These are phyloP conservation scores for Mucor racemosus DNA, from an alignment of 371 early-diverging fungal genomes.

Conservation along the genomic window DNA sequence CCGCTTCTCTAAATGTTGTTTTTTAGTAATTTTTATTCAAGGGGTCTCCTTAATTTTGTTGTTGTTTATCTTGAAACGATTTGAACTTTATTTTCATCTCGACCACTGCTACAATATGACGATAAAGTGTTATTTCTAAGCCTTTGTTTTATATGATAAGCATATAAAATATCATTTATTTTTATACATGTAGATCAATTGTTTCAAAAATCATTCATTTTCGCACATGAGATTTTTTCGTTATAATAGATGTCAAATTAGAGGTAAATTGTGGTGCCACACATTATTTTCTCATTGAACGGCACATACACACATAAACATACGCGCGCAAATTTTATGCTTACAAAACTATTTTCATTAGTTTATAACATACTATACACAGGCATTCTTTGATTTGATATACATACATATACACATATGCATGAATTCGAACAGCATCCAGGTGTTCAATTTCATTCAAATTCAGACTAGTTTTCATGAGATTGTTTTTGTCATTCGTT, in stretches of 20 bases:
- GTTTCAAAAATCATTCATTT: neutral
- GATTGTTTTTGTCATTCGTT: too few relatives aligned
- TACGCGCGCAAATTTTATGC: neutral
- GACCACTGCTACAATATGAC: too few relatives aligned
- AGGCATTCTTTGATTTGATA: conserved; percentile 1
- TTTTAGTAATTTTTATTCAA: too few relatives aligned
- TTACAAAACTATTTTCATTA: neutral
- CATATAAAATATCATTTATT: neutral
- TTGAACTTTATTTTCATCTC: too few relatives aligned
- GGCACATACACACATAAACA: neutral
- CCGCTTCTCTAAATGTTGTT: neutral
- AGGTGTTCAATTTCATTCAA: neutral
- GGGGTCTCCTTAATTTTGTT: neutral
- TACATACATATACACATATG: neutral
- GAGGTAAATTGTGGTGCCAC: neutral
- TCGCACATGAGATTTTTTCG: neutral
- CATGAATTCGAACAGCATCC: neutral
- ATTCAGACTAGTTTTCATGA: neutral
- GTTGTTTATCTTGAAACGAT: neutral
- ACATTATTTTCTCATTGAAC: neutral
- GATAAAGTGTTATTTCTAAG: too few relatives aligned
- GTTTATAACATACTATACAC: neutral
- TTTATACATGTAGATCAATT: neutral
- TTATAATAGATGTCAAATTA: neutral
- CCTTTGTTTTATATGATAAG: too few relatives aligned